Conservation (phyloP, 2,329 filamentous ascomycete species). For the Monilinia fructigena region DNA sequence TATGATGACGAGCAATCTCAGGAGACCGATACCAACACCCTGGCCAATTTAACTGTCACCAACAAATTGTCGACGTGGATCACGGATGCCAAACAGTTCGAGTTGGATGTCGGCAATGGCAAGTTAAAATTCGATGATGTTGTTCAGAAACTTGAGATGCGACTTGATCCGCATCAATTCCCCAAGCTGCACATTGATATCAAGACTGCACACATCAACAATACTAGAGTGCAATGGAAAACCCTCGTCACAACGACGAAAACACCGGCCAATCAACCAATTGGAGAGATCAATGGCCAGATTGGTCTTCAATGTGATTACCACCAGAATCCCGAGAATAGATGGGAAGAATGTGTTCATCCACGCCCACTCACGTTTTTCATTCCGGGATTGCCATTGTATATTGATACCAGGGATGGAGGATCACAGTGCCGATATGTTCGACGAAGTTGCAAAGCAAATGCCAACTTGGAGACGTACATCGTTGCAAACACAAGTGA, state of each 20-base stretch:
- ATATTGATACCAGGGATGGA: constrained; percentile 87
- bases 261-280: constrained; percentile 27
- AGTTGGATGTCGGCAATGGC: constrained; percentile 60
- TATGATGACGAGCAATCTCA: constrained; percentile 63
- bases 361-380: constrained; percentile 79
- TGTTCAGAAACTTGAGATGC: constrained; percentile 53
- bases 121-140: constrained; percentile 56
- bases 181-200: constrained; percentile 36
- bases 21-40: constrained; percentile 70
- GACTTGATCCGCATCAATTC: constrained; percentile 34
- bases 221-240: constrained; percentile 66
- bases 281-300: constrained; percentile 74
- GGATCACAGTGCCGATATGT: constrained; percentile 85
- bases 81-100: constrained; percentile 67
- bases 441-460: constrained; percentile 88
- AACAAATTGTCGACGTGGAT: constrained; percentile 77
- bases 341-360: constrained; percentile 65
- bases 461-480: constrained; percentile 76
- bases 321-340: constrained; percentile 62
- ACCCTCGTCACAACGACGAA: constrained; percentile 46
- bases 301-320: constrained; percentile 74
- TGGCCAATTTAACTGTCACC: constrained; percentile 71
- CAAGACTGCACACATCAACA: constrained; percentile 31
- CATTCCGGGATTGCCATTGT: constrained; percentile 82
- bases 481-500: constrained; percentile 72